Evolutionary conservation across 2,329 filamentous ascomycete species (phyloP), one percentile per base, ranked within the genome.

Genomic region (Sarocladium kiliense): DNA sequence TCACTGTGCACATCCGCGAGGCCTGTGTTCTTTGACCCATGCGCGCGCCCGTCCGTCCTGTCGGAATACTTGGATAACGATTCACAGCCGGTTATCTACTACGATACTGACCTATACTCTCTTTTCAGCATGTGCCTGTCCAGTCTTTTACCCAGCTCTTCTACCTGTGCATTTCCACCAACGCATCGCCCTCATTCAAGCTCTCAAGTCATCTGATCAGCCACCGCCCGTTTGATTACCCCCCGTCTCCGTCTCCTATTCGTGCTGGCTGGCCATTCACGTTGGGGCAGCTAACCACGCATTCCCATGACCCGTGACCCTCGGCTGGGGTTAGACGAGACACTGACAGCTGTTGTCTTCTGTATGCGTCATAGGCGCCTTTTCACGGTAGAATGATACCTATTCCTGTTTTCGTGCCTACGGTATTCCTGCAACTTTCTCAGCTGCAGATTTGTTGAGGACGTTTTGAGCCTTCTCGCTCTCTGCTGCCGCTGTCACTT

Each of bases 121-220:
- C n/a, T n/a, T n/a, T n/a, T n/a, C n/a, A n/a, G n/a, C n/a, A n/a
- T n/a, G n/a, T n/a, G n/a, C n/a, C n/a, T n/a, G n/a, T n/a, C n/a
- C n/a, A n/a, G n/a, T n/a, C n/a, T n/a, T n/a, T n/a, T n/a, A n/a
- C n/a, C n/a, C n/a, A n/a, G n/a, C n/a, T n/a, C n/a, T n/a, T n/a
- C n/a, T n/a, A n/a, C n/a, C n/a, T n/a, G n/a, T n/a, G n/a, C n/a
- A n/a, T n/a, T n/a, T n/a, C n/a, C n/a, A n/a, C n/a, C n/a, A n/a
- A n/a, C n/a, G n/a, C n/a, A n/a, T n/a, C n/a, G n/a, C n/a, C n/a
- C n/a, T n/a, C n/a, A n/a, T n/a, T n/a, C n/a, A n/a, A n/a, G n/a
- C n/a, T n/a, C n/a, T n/a, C n/a, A n/a, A n/a, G 44, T 49, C 44
- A 49, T 49, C 44, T 49, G 44, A 49, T 19, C 44, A 49, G 44